These are phyloP conservation scores for Didymellaceae sp. DNA, from an alignment of 2,329 filamentous ascomycete genomes.

Conservation along the genomic window DNA sequence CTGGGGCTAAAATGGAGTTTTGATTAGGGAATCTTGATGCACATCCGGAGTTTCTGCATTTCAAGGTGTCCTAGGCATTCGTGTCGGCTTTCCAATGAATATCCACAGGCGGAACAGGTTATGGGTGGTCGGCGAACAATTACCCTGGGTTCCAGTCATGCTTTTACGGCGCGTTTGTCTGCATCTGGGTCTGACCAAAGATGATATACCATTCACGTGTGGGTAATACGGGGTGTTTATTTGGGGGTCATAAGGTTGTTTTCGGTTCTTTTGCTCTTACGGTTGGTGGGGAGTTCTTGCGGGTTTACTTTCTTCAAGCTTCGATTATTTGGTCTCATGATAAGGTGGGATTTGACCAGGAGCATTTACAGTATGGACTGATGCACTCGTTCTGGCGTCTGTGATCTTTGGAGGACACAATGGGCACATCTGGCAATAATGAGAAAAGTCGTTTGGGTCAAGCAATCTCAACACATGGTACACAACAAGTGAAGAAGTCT, in stretches of 20 bases:
- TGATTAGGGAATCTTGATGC: conserved; percentile 47
- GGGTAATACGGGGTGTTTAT: conserved; percentile 41
- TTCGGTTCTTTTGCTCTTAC: conserved; percentile 26
- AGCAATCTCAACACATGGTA: too few species aligned
- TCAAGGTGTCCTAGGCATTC: conserved; percentile 50
- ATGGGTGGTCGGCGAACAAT: conserved; percentile 45
- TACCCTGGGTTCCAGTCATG: conserved; percentile 38
- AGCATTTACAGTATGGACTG: conserved; percentile 23
- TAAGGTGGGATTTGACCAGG: conserved; percentile 20
- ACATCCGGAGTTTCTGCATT: conserved; percentile 54
- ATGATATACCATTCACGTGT: conserved; percentile 40
- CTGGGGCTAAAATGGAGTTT: conserved; percentile 72
- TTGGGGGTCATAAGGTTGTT: conserved; percentile 33
- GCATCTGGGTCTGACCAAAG: conserved; percentile 38
- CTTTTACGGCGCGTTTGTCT: conserved; percentile 41
- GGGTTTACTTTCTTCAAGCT: conserved; percentile 26
- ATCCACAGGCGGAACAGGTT: conserved; percentile 41
- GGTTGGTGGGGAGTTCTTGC: conserved; percentile 35
- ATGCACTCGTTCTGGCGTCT: conserved; percentile 26
- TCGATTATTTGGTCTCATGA: conserved; percentile 18
- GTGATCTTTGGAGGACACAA: conserved; percentile 30
- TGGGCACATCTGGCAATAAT: conserved; percentile 34
- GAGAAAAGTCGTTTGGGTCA: conserved; percentile 37
- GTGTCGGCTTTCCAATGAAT: conserved; percentile 46
- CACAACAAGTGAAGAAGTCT: neutral